These are phyloP conservation scores for Aspergillus unguis DNA, from an alignment of 2,329 filamentous ascomycete species.

Conservation along the genomic window DNA sequence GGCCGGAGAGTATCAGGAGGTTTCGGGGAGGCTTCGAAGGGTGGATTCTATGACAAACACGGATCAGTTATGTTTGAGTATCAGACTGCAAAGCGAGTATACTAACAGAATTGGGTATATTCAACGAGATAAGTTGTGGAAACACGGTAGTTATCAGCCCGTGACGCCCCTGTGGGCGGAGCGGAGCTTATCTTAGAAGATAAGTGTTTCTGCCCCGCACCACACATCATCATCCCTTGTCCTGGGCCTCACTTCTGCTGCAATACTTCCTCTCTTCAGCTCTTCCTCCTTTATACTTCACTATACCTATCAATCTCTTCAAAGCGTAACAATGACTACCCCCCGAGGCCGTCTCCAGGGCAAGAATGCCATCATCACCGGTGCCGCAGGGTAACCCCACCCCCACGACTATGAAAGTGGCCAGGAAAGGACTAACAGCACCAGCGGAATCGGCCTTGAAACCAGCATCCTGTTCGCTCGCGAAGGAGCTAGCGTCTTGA, in stretches of 20 bases:
- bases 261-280: not conserved
- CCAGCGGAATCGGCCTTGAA: slow-evolving; percentile 83
- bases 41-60: not conserved
- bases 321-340: slow-evolving; percentile 14
- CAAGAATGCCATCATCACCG: slow-evolving; percentile 23
- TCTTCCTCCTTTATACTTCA: not conserved
- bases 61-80: not conserved
- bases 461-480: slow-evolving; percentile 84
- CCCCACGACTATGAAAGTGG: not conserved
- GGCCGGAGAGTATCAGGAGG: not conserved
- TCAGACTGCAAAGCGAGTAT: not conserved
- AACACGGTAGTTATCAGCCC: not conserved
- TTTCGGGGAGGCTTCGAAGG: not conserved
- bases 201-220: slow-evolving; percentile 5
- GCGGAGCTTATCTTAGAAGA: slow-evolving; percentile 8
- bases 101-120: not conserved
- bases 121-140: not conserved
- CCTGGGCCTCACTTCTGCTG: not conserved
- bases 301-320: no score
- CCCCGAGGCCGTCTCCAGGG: slow-evolving; percentile 19
- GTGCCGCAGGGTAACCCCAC: slow-evolving; percentile 18
- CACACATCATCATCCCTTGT: not conserved
- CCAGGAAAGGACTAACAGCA: not conserved
- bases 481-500: slow-evolving; percentile 80
- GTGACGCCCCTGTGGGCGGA: not conserved